Base-by-base conservation (phyloP, 805 yeast genomes). In the Candida hispaniensis region DNA sequence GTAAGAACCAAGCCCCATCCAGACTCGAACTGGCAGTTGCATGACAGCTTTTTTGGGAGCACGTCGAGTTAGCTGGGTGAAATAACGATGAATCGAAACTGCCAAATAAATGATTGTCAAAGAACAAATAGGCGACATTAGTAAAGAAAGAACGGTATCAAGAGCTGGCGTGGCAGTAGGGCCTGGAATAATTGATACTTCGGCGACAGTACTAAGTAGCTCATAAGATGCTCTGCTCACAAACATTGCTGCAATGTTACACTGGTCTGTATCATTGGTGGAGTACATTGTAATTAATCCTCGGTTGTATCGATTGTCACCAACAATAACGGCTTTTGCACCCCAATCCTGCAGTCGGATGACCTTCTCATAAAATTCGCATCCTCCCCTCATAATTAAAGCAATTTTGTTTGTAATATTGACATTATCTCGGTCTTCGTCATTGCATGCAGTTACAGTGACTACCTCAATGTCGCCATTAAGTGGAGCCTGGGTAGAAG, bases 251-350 rank as follows among this genome's bases (percentile, higher is more conserved):
- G 80, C 79, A 10, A 66, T 56, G 5, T 44, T 47, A 22, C 67
- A 51, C 15, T 63, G 63, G 33, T 55, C 60, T 33, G 66, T 61
- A 40, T 61, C 68, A 15, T 56, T 56, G 22, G 59, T 52, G 2
- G 72, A 64, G 47, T 63, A 71, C 77, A 71, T 72, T 14, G 75
- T 69, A 14, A 72, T 59, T 36, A 70, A 56, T 5, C 71, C 67
- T 12, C 59, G 49, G 22, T 50, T 48, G 5, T 66, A 64, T 39
- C 58, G 64, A 46, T 69, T 64, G 47, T 73, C 74, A 18, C 74
- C 78, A 6, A 74, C 63, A n/a, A 74, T 54, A 7, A 73, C 69
- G 5, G 71, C 71, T 9, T 41, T 48, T 0, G 78, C 77, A 9
- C 67, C 66, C 39, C 50, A 54, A 2, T 50, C 48, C 39, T 70